Conservation (phyloP, 2,329 filamentous ascomycete species). For the Fusarium transvaalense region DNA sequence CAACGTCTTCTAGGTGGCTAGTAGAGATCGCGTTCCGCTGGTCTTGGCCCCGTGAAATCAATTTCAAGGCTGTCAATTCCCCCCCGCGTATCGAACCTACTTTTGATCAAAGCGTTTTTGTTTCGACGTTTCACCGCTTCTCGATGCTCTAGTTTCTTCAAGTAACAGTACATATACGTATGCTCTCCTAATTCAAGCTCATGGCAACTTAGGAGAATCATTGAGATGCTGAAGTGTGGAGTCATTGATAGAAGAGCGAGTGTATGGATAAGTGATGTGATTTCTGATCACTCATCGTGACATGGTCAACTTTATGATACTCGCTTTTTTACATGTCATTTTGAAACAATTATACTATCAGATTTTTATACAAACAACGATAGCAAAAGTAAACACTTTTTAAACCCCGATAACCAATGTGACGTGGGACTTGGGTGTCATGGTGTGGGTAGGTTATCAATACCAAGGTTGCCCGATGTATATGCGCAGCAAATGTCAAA, state of each 20-base stretch:
- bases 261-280: neutral
- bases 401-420: neutral
- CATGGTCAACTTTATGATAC: neutral
- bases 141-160: neutral
- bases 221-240: conserved; percentile 7
- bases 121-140: conserved; percentile 26
- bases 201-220: neutral
- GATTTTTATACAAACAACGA: neutral
- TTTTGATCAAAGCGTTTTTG: conserved; percentile 31
- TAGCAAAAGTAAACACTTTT: neutral
- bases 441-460: neutral
- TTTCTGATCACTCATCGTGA: neutral
- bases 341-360: too few species aligned
- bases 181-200: neutral
- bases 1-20: neutral
- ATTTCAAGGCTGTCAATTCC: conserved; percentile 12
- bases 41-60: conserved; percentile 1
- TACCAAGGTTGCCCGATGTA: too few species aligned
- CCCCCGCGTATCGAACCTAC: conserved; percentile 2
- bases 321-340: neutral
- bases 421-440: neutral
- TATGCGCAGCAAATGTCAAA: neutral
- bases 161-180: too few species aligned
- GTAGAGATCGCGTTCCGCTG: neutral
- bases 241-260: neutral